Evolutionary conservation across 2,329 filamentous ascomycete species (phyloP), one percentile per base, ranked within the genome.

Genomic region (Nemania sp.): DNA sequence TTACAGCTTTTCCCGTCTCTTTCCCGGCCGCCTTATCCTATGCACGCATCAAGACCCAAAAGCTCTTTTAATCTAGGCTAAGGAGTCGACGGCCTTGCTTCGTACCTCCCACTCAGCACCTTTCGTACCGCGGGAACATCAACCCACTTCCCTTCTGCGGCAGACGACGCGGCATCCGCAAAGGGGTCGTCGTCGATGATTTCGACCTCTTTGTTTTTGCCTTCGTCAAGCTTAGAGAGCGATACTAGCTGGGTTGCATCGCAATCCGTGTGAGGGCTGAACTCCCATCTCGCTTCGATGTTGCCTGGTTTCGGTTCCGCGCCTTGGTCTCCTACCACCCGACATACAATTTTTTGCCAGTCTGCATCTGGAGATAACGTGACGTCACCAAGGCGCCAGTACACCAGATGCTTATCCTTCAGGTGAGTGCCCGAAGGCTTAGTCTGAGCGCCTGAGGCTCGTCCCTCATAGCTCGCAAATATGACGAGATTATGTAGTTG

Each of bases 221-320:
- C 73, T 55, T 78, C 75, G 7, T 78, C 76, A 34, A 83, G 71
- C 54, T 74, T 74, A 5, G 81, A 83, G 48, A 91, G 76, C 4
- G 83, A 86, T 51, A 97, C 81, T 76, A 37, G 17, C 9, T 56
- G 50, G 23, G 17, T 47, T 3, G 36, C 28, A 4, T 57, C 57
- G 19, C 33, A 34, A 31, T 53, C 80, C 0, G 67, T 52, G 2
- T 74, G 66, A 8, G 63, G 66, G 19, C 55, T 66, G 54, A 77
- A 75, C 68, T 96, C 91, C 85, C 92, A 97, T 51, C 86, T 80
- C 0, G 90, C 90, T 70, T 99, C 93, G 7, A 95, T 81, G 49
- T 83, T 85, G 0, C 91, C 91, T 5, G 89, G 83, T 59, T 83
- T 84, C 0, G 89, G 86, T 63, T 84, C 84, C 46, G 83, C 79